phyloP scores from a whole-genome alignment of 1,284 basidiomycete species.

The Apiotrichum gamsii region DNA sequence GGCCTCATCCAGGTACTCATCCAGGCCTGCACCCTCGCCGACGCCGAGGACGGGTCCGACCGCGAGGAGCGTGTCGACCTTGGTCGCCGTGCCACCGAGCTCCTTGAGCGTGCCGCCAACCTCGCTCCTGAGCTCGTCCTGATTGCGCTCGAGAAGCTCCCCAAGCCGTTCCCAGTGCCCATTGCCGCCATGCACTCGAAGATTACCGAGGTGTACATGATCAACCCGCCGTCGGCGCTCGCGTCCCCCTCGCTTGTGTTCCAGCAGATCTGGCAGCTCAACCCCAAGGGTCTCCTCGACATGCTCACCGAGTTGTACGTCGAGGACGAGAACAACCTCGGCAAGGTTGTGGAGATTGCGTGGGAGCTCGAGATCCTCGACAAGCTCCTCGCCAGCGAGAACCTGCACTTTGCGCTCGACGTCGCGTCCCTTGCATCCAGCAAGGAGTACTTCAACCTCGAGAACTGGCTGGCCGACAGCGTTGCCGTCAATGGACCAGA shows the following conservation, averaged over 20 bases:
- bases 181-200: constrained; percentile 79
- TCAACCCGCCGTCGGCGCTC: constrained; percentile 57
- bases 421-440: constrained; percentile 88
- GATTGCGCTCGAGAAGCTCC: constrained; percentile 84
- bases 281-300: constrained; percentile 74
- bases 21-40: constrained; percentile 31
- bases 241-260: constrained; percentile 94
- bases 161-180: constrained; percentile 79
- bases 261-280: constrained; percentile 88
- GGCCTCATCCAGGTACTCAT: constrained; percentile 88
- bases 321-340: constrained; percentile 88
- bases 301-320: constrained; percentile 87
- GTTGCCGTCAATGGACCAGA: constrained; percentile 72
- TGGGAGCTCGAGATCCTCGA: constrained; percentile 91
- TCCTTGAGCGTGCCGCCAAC: constrained; percentile 77
- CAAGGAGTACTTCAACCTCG: constrained; percentile 87
- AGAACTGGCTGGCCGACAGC: constrained; percentile 90
- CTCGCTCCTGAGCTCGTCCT: constrained; percentile 88
- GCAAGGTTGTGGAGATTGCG: constrained; percentile 87
- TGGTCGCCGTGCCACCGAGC: constrained; percentile 69
- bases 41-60: constrained; percentile 41
- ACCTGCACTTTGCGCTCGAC: constrained; percentile 82
- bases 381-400: constrained; percentile 75
- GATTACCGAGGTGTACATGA: constrained; percentile 80
- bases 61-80: constrained; percentile 67